phyloP scores from a whole-genome alignment of 257 asterid genomes.

The Euphrasia confusa region DNA sequence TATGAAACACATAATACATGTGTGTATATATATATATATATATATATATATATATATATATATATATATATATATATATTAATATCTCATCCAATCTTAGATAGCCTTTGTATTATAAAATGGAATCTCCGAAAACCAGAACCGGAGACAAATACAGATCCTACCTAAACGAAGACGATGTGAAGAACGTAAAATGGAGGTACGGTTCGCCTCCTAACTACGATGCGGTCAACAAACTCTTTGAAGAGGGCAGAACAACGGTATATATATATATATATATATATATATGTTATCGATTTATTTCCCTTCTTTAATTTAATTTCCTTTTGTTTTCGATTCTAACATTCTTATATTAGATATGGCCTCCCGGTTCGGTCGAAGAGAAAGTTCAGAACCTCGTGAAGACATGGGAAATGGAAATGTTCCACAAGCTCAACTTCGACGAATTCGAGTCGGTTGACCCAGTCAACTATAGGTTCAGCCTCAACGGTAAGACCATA shows the following conservation, averaged over 20 bases:
- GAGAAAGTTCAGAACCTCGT: conserved; percentile 49
- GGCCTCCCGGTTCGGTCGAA: conserved; percentile 46
- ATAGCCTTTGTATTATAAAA: conserved; percentile 1
- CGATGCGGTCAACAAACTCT: conserved; percentile 59
- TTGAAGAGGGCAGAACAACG: conserved; percentile 70
- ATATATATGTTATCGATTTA: background rate
- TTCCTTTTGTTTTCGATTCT: background rate
- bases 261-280: conserved; percentile 39
- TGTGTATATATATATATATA: too few relatives aligned
- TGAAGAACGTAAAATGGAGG: conserved; percentile 49
- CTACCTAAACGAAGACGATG: conserved; percentile 45
- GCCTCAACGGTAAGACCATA: conserved; percentile 35
- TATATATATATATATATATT: too few relatives aligned
- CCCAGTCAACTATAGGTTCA: conserved; percentile 26
- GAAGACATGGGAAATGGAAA: conserved; percentile 58
- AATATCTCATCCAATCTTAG: background rate
- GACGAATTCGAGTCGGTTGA: conserved; percentile 36
- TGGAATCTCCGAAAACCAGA: conserved; percentile 33
- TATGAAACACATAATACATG: too few relatives aligned
- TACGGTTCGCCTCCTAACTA: conserved; percentile 55
- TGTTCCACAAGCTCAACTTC: conserved; percentile 34
- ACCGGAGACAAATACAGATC: conserved; percentile 44
- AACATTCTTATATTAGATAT: conserved; percentile 23
- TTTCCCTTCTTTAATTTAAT: background rate
- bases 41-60: too few relatives aligned